Base-by-base conservation (phyloP, 2,329 filamentous ascomycete genomes). In the Alternaria sp. region DNA sequence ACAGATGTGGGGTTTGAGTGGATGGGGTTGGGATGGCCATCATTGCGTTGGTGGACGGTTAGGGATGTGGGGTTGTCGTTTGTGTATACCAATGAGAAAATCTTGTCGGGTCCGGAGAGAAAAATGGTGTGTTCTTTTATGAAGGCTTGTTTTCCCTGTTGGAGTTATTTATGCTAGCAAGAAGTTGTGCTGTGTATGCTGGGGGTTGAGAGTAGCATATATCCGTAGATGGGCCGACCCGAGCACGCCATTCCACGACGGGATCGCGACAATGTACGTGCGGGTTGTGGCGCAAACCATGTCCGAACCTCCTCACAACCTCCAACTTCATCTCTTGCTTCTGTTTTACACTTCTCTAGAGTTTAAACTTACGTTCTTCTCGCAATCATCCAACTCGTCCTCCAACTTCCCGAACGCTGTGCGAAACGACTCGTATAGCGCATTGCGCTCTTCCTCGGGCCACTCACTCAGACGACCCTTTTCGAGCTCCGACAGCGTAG, bases 121-220 rank as follows among this genome's bases (percentile, higher is more conserved):
- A 65, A 48, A 7, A 54, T 36, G 3, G 54, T 28, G 17, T 67
- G 63, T 51, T 68, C 63, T 42, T 68, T 66, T 14, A 65, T 23
- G 8, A 68, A 57, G 23, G 55, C 45, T 44, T 60, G 46, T 8
- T 65, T 66, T 10, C 49, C 56, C 65, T 65, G 23, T 21, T 21
- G 45, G 0, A 24, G 9, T 9, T 11, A 6, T 48, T 4, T 3
- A 5, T 17, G 23, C 36, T 36, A 48, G 44, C 24, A 4, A 3
- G 23, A 10, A n/a, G 39, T 14, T 23, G n/a, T 8, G n/a, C 17
- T 17, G 11, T 40, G 2, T 3, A 1, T 14, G 9, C 1, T 0
- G 5, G 21, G 37, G 8, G 24, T 14, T 21, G 37, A 5, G 11
- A 24, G 21, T 49, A 13, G 7, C n/a, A 42, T 49, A 29, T 33